phyloP scores from a whole-genome alignment of 1,284 basidiomycete species.

The Moniliophthora roreri region DNA sequence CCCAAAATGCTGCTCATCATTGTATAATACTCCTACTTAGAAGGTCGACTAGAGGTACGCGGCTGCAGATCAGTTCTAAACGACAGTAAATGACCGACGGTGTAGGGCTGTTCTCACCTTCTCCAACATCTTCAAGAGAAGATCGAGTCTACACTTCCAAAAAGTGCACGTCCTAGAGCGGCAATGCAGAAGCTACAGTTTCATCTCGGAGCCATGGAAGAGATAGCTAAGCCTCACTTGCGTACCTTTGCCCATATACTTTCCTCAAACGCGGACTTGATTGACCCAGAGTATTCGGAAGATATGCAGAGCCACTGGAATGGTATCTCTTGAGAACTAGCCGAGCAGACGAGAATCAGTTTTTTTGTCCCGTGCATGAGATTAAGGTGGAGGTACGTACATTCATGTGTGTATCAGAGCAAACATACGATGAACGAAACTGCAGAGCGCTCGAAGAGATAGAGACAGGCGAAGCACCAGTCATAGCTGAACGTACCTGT shows the following conservation, averaged over 20 bases:
- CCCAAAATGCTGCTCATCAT: slow-evolving; percentile 20
- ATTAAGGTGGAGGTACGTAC: slow-evolving; percentile 14
- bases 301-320: slow-evolving; percentile 24
- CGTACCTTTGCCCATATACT: slow-evolving; percentile 22
- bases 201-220: slow-evolving; percentile 14
- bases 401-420: too few species aligned
- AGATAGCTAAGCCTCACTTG: slow-evolving; percentile 18
- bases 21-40: slow-evolving; percentile 20
- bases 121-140: slow-evolving; percentile 17
- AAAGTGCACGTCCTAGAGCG: slow-evolving; percentile 9
- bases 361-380: slow-evolving; percentile 22
- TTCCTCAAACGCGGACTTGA: slow-evolving; percentile 19
- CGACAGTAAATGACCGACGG: too few species aligned
- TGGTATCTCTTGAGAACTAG: slow-evolving; percentile 13
- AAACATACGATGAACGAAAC: not conserved
- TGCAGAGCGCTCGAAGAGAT: slow-evolving; percentile 18
- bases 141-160: slow-evolving; percentile 15
- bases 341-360: slow-evolving; percentile 21
- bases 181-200: slow-evolving; percentile 18
- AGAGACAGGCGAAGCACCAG: slow-evolving; percentile 17
- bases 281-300: slow-evolving; percentile 16
- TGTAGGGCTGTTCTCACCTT: slow-evolving; percentile 21
- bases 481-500: slow-evolving; percentile 9
- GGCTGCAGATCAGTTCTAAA: too few species aligned
- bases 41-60: slow-evolving; percentile 17